A percentile compares a stretch with the other conserved stretches of the same genome.
phyloP scores from a whole-genome alignment of 176 grass and related monocot species.

The Triticum monococcum region DNA sequence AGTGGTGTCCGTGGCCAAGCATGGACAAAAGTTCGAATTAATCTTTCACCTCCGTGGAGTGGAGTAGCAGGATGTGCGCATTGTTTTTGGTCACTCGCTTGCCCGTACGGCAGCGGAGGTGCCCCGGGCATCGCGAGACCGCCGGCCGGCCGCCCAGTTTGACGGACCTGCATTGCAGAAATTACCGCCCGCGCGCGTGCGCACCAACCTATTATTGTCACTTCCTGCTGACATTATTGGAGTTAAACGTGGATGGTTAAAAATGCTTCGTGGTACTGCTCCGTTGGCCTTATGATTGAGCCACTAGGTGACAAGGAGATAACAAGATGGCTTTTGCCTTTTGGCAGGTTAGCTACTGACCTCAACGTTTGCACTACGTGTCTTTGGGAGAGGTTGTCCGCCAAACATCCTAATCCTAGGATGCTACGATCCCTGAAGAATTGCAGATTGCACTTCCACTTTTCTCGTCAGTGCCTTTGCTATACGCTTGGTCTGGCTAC shows the following conservation, averaged over 20 bases:
- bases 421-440: neutral
- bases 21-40: neutral
- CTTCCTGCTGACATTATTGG: neutral
- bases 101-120: neutral
- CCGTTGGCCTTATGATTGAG: neutral
- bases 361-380: constrained; percentile 16
- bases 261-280: neutral
- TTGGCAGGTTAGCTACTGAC: neutral
- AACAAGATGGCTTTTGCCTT: neutral
- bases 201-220: neutral
- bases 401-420: neutral
- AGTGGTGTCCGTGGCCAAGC: too few relatives aligned
- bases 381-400: neutral
- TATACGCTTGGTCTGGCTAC: neutral
- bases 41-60: neutral
- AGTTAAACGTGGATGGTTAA: constrained; percentile 7
- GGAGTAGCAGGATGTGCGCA: neutral
- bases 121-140: constrained; percentile 38
- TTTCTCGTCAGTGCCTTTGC: neutral
- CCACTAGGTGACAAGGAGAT: neutral
- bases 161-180: neutral
- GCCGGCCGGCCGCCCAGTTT: neutral
- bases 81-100: neutral
- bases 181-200: constrained; percentile 1
- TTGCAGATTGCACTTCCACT: neutral